phyloP scores from a whole-genome alignment of 2,329 filamentous ascomycete species.

The Cadophora luteo-olivacea region DNA sequence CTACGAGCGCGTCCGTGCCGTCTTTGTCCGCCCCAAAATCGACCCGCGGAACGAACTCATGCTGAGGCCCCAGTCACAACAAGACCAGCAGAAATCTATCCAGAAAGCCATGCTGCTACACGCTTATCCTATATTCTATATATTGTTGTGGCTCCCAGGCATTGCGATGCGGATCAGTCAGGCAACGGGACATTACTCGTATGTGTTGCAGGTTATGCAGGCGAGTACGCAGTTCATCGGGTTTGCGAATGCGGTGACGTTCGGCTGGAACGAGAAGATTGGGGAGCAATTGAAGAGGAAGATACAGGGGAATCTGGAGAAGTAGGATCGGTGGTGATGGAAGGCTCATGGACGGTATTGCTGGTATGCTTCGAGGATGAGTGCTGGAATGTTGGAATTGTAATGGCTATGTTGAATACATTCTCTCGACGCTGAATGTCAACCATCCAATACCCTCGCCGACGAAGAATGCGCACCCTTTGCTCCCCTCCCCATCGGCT shows the following conservation, averaged over 20 bases:
- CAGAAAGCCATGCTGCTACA: constrained; percentile 19
- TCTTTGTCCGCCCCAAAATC: neutral
- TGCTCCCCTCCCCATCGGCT: constrained; percentile 13
- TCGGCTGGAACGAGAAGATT: constrained; percentile 24
- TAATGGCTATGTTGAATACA: neutral
- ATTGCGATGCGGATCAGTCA: constrained; percentile 17
- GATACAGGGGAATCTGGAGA: neutral
- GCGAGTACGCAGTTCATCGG: constrained; percentile 20
- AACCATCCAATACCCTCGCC: constrained; percentile 29
- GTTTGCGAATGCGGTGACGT: constrained; percentile 21
- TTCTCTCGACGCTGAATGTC: constrained; percentile 21
- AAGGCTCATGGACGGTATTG: too few species aligned
- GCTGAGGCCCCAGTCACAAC: constrained; percentile 5
- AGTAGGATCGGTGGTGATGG: neutral
- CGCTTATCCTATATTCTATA: constrained; percentile 19
- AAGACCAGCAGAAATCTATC: constrained; percentile 18
- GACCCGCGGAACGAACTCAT: constrained; percentile 15
- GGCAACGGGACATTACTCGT: neutral
- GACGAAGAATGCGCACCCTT: constrained; percentile 23
- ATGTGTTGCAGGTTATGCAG: constrained; percentile 14
- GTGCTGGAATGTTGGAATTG: neutral
- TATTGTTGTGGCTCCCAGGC: constrained; percentile 9
- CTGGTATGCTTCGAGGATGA: neutral
- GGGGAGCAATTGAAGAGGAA: constrained; percentile 15
- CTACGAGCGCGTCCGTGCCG: neutral